Evolutionary conservation across 2,329 filamentous ascomycete species (phyloP).

Genomic region (Paraphaeosphaeria minitans): DNA sequence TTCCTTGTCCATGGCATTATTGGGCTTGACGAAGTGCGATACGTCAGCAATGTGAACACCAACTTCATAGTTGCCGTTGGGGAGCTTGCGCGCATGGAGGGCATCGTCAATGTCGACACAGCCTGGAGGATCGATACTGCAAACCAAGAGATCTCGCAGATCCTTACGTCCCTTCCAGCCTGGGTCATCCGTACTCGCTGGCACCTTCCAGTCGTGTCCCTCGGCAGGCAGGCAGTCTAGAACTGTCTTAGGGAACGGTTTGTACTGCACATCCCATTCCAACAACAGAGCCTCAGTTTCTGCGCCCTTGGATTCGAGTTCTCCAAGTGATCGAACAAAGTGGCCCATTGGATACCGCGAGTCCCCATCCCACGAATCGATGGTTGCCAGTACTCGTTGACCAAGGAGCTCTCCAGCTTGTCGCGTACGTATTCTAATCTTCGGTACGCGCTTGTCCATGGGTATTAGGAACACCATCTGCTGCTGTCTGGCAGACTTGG

Average conservation of each 20-base stretch:
- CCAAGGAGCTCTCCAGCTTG: slow-evolving; percentile 88
- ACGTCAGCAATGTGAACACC: slow-evolving; percentile 99
- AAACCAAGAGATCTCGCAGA: slow-evolving; percentile 83
- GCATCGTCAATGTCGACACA: slow-evolving; percentile 99
- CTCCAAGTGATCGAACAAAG: slow-evolving; percentile 89
- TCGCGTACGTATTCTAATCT: slow-evolving; percentile 89
- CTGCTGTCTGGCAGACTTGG: slow-evolving; percentile 78
- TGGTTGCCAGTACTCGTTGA: slow-evolving; percentile 88
- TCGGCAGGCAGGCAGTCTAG: slow-evolving; percentile 89
- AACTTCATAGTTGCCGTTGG: slow-evolving; percentile 94
- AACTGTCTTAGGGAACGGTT: slow-evolving; percentile 94
- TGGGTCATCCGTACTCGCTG: slow-evolving; percentile 75
- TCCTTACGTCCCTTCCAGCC: slow-evolving; percentile 88
- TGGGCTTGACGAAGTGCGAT: slow-evolving; percentile 97
- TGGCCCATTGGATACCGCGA: slow-evolving; percentile 92
- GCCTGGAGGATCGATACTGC: slow-evolving; percentile 94
- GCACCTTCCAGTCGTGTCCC: slow-evolving; percentile 93
- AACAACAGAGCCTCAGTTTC: slow-evolving; percentile 94
- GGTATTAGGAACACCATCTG: slow-evolving; percentile 94
- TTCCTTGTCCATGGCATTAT: slow-evolving; percentile 95
- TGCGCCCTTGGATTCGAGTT: slow-evolving; percentile 94
- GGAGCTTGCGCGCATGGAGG: slow-evolving; percentile 80
- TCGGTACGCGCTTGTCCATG: slow-evolving; percentile 98
- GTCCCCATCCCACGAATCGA: slow-evolving; percentile 94
- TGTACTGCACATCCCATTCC: slow-evolving; percentile 97